Base-by-base conservation (phyloP, 1,284 basidiomycete species). In the Apiotrichum gamsii region DNA sequence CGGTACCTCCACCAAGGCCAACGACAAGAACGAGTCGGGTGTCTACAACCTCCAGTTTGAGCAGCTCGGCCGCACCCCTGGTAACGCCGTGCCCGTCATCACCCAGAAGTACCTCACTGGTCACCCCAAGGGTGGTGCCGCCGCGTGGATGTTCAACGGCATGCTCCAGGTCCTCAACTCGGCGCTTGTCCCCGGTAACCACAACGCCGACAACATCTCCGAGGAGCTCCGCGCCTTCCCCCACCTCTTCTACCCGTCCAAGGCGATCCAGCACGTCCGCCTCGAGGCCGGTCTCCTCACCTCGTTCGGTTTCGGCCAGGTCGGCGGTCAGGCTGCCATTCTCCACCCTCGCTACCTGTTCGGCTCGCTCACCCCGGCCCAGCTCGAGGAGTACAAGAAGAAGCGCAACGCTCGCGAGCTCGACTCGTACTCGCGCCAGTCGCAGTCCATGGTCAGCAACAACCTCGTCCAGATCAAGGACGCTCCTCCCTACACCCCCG, bases 291-390 rank as follows among this genome's bases (percentile, higher is more conserved):
- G 89, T 74, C 78, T 90, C 53, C 87, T 94, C 79, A 96, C 94
- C 4, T 96, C 91, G 16, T 98, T 98, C 76, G 95, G 95, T 62
- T 98, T 98, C 78, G 95, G 94, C 63, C 95, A 98, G 81, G 93
- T 96, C 58, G 95, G 94, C 56, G 95, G 94, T 54, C 88, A 85
- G 53, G 85, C 83, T 39, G 79, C 94, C 55, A 77, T 96, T 59
- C 70, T 98, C 47, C 85, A 98, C 73, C 90, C 95, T 42, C 86
- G 88, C 58, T 90, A 90, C 76, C 79, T 96, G 54, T 84, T 91
- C 58, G 94, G 84, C 44, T 79, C 86, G 13, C 75, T 97, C 35
- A 82, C 87, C 54, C 79, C 84, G 3, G 75, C 80, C 24, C 70
- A 78, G 53, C 94, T 91, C 62, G 80, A 82, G 41, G 74, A 76